A percentile compares a stretch with the other conserved stretches of the same genome.
phyloP scores from a whole-genome alignment of 164 flowering plant genomes.

The Piper betle region DNA sequence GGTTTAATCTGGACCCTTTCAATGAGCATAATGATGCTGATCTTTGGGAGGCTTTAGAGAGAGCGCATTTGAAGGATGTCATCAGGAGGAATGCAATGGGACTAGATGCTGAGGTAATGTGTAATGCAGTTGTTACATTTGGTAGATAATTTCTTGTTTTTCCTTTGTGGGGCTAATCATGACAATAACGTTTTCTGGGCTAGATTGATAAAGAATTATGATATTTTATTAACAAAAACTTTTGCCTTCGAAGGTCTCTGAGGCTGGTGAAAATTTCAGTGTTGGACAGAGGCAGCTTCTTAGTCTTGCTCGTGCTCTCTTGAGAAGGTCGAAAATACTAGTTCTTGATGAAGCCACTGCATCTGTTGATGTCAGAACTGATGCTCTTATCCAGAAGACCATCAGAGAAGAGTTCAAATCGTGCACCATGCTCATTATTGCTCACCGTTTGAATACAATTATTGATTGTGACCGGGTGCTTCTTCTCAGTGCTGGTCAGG shows the following conservation, averaged over 20 bases:
- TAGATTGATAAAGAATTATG: too few species aligned
- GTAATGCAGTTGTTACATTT: too few species aligned
- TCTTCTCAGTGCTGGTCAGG: conserved; percentile 86
- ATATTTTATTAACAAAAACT: background rate
- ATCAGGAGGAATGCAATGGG: conserved; percentile 81
- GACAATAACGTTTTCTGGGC: too few species aligned
- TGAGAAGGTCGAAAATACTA: conserved; percentile 93
- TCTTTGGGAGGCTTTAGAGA: conserved; percentile 96
- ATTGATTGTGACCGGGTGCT: conserved; percentile 90
- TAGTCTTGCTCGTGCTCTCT: conserved; percentile 93
- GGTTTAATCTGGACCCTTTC: conserved; percentile 97
- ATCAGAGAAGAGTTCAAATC: conserved; percentile 92
- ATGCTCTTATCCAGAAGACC: conserved; percentile 95
- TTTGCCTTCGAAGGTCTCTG: conserved; percentile 57
- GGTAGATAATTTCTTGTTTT: too few species aligned
- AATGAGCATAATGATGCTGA: conserved; percentile 91
- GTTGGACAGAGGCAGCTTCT: conserved; percentile 95
- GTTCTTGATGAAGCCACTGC: conserved; percentile 99
- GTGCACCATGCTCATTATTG: conserved; percentile 96
- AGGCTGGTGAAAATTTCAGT: conserved; percentile 97
- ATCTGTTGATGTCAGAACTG: conserved; percentile 98
- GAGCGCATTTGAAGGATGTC: conserved; percentile 91
- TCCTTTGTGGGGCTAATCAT: background rate
- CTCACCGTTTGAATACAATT: conserved; percentile 91
- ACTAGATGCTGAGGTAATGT: conserved; percentile 86